These are phyloP conservation scores for Lachancea cidri DNA, from an alignment of 805 yeast species.

Conservation along the genomic window DNA sequence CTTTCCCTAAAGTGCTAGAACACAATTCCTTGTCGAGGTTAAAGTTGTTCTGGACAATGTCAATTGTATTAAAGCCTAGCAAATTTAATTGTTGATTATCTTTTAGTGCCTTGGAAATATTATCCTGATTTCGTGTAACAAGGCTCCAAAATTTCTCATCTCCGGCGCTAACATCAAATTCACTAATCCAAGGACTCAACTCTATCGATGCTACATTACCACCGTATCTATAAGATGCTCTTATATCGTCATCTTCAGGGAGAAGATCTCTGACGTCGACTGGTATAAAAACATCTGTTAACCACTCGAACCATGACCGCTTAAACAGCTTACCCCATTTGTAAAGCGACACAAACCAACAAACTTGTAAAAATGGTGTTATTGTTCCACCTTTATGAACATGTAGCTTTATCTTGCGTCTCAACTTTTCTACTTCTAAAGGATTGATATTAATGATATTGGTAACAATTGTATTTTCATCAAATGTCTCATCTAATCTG, in stretches of 20 bases:
- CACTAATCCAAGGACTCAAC: conserved; percentile 20
- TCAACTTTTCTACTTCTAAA: conserved; percentile 11
- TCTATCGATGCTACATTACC: conserved; percentile 24
- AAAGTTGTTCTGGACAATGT: conserved; percentile 12
- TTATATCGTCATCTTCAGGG: conserved; percentile 15
- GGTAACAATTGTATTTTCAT: conserved; percentile 12
- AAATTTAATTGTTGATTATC: conserved; percentile 18
- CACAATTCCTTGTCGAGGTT: conserved; percentile 19
- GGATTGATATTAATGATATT: conserved; percentile 11
- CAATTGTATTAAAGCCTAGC: conserved; percentile 21
- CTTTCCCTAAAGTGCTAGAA: conserved; percentile 13
- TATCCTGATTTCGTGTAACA: conserved; percentile 16
- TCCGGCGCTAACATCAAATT: conserved; percentile 12
- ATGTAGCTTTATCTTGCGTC: conserved; percentile 9
- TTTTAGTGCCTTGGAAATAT: conserved; percentile 9
- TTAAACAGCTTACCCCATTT: conserved; percentile 15
- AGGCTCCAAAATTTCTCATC: conserved; percentile 18
- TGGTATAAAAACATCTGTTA: conserved; percentile 18
- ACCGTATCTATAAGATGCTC: conserved; percentile 20
- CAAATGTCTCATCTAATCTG: conserved; percentile 1
- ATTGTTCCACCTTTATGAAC: conserved; percentile 14
- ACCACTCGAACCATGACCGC: conserved; percentile 16
- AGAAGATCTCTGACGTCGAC: conserved; percentile 16
- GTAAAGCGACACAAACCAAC: conserved; percentile 17
- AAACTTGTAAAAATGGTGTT: conserved; percentile 25